Conservation (phyloP, 768 basidiomycete genomes). For the Lentinula sp. region DNA sequence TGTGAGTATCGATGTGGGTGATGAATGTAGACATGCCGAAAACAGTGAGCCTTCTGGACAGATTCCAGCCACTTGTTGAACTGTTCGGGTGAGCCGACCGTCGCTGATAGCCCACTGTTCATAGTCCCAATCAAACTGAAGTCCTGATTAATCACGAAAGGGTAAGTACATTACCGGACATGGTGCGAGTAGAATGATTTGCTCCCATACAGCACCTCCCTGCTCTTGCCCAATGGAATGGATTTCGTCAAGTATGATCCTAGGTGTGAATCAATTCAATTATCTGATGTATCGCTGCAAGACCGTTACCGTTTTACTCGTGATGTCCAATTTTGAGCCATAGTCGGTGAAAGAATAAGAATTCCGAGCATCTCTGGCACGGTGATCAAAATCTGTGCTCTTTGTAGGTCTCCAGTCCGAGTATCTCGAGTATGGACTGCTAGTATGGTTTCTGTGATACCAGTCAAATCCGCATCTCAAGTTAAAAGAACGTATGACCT, state of each 20-base stretch:
- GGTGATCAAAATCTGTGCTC: constrained; percentile 69
- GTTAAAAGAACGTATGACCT: constrained; percentile 27
- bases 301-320: constrained; percentile 48
- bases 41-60: constrained; percentile 54
- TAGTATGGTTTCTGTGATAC: constrained; percentile 48
- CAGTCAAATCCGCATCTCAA: not conserved
- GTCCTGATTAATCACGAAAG: not conserved
- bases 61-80: constrained; percentile 63
- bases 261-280: constrained; percentile 15
- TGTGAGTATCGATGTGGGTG: constrained; percentile 71
- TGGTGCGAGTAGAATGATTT: constrained; percentile 63
- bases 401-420: constrained; percentile 54
- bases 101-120: constrained; percentile 62
- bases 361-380: constrained; percentile 67
- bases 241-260: constrained; percentile 65
- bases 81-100: constrained; percentile 55
- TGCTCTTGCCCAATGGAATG: constrained; percentile 69
- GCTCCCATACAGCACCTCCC: constrained; percentile 68
- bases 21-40: constrained; percentile 51
- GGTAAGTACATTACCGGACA: constrained; percentile 58
- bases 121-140: not conserved
- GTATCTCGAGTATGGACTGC: constrained; percentile 63
- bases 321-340: constrained; percentile 57
- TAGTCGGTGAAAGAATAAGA: constrained; percentile 62
- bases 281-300: not conserved